A percentile compares a stretch with the other conserved stretches of the same genome.
phyloP scores from a whole-genome alignment of 2,329 filamentous ascomycete genomes.

The Trichoderma gracile region DNA sequence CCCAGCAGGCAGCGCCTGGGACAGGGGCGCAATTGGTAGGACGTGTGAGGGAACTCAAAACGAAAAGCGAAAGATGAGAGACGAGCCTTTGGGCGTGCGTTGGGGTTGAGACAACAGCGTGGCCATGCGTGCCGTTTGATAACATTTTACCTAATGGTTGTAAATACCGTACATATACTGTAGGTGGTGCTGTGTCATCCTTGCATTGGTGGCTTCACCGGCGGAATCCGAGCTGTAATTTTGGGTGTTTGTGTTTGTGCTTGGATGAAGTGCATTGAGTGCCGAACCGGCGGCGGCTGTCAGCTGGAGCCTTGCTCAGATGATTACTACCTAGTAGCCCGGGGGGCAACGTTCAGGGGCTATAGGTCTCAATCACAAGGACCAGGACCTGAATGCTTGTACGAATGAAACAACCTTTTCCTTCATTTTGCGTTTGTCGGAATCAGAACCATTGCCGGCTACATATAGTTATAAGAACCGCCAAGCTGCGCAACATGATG shows the following conservation, averaged over 20 bases:
- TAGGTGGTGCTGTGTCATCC: background rate
- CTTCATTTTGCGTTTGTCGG: no score
- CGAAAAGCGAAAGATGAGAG: background rate
- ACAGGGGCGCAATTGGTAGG: slow-evolving; percentile 14
- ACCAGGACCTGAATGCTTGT: no score
- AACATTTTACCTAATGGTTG: background rate
- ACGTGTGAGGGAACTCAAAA: background rate
- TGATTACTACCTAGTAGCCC: no score
- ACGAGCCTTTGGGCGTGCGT: background rate
- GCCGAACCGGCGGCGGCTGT: background rate
- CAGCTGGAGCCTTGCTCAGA: no score
- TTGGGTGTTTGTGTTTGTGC: no score
- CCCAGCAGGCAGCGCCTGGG: slow-evolving; percentile 17
- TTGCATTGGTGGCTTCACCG: background rate
- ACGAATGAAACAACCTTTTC: no score
- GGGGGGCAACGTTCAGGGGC: background rate
- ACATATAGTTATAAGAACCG: no score
- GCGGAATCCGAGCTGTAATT: background rate
- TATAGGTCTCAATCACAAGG: no score
- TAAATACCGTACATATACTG: background rate
- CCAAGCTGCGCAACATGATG: no score
- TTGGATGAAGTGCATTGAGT: background rate
- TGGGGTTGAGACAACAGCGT: slow-evolving; percentile 1
- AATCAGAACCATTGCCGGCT: no score
- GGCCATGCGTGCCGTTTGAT: background rate